Percentiles rank a stretch among this genome's conserved stretches.
These are phyloP conservation scores for Rhizophagus clarus DNA, from an alignment of 192 early-diverging fungal species.

Conservation along the genomic window DNA sequence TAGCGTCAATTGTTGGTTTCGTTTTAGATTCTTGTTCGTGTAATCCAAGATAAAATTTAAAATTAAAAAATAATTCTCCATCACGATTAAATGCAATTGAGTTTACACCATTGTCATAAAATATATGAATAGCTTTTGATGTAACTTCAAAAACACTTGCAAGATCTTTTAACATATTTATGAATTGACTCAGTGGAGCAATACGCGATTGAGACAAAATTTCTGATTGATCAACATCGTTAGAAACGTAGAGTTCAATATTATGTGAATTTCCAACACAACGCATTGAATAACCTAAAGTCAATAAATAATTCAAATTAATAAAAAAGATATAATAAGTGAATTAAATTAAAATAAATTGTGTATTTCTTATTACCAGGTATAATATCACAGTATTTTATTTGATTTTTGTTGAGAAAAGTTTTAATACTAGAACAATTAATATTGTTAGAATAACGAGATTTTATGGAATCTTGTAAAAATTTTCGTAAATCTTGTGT, in stretches of 20 bases:
- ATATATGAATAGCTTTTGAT: constrained; percentile 66
- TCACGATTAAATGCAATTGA: constrained; percentile 83
- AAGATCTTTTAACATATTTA: constrained; percentile 43
- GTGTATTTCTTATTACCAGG: constrained; percentile 39
- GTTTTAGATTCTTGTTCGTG: constrained; percentile 51
- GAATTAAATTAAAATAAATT: no score
- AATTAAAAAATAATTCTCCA: constrained; percentile 80
- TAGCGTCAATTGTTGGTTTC: constrained; percentile 34
- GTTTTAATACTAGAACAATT: constrained; percentile 27
- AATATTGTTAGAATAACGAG: constrained; percentile 38
- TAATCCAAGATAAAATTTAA: constrained; percentile 72
- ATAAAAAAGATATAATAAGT: no score
- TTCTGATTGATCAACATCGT: constrained; percentile 37
- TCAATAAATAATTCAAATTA: no score
- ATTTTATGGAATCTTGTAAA: constrained; percentile 27
- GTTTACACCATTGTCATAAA: constrained; percentile 67
- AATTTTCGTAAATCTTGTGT: not conserved
- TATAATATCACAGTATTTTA: constrained; percentile 53
- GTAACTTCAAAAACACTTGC: constrained; percentile 67
- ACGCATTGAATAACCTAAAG: constrained; percentile 38
- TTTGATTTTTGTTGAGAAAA: constrained; percentile 34
- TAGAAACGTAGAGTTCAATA: constrained; percentile 37
- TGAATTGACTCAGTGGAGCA: constrained; percentile 44
- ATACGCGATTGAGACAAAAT: constrained; percentile 43
- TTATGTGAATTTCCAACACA: constrained; percentile 42